phyloP scores from a whole-genome alignment of 352 stramenopile genomes.

The Pythium periplocum region DNA sequence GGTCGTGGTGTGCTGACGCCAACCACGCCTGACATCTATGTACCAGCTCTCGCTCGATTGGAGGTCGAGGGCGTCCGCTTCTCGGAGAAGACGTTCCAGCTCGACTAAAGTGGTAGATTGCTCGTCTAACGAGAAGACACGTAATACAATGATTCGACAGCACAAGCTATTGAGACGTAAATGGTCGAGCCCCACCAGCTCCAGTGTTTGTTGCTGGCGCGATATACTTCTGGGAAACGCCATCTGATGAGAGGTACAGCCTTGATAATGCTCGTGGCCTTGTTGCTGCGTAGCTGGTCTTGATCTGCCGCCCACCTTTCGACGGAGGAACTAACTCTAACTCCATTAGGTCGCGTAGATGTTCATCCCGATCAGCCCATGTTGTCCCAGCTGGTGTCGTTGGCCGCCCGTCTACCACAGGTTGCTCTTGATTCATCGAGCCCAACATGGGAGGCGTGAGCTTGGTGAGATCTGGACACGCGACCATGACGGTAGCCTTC shows the following conservation, averaged over 20 bases:
- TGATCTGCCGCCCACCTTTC: constrained; percentile 52
- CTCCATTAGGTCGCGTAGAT: constrained; percentile 40
- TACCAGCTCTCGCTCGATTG: constrained; percentile 71
- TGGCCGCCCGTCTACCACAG: too few species aligned
- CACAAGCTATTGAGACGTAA: constrained; percentile 13
- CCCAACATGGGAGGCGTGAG: constrained; percentile 1
- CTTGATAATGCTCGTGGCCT: constrained; percentile 51
- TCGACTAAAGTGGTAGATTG: constrained; percentile 10
- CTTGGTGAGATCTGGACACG: constrained; percentile 46
- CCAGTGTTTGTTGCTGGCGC: constrained; percentile 20
- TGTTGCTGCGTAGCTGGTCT: constrained; percentile 46
- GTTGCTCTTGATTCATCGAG: constrained; percentile 1
- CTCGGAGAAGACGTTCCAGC: constrained; percentile 70
- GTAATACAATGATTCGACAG: not conserved
- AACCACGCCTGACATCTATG: constrained; percentile 89
- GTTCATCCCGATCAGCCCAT: not conserved
- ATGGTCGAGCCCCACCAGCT: constrained; percentile 10
- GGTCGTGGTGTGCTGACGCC: constrained; percentile 85
- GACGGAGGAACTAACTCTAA: constrained; percentile 47
- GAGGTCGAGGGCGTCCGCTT: constrained; percentile 87
- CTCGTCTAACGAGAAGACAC: too few species aligned
- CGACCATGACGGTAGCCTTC: constrained; percentile 64
- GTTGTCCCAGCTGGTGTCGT: not conserved
- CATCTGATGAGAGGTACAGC: constrained; percentile 68
- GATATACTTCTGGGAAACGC: constrained; percentile 69